Conservation (phyloP, 2,329 filamentous ascomycete genomes). For the Claviceps lovelessii region DNA sequence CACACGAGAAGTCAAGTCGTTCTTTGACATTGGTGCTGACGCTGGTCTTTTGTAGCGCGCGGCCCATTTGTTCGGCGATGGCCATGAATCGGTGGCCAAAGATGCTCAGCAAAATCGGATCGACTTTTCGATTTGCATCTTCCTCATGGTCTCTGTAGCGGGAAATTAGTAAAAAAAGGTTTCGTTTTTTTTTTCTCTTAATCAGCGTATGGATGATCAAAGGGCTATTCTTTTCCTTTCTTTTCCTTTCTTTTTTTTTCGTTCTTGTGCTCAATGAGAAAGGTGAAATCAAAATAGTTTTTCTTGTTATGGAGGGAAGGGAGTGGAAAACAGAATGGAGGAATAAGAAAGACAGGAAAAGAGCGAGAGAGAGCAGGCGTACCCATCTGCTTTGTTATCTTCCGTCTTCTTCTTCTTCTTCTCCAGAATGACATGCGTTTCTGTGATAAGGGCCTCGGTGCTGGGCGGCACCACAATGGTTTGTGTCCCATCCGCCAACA, state of each 20-base stretch:
- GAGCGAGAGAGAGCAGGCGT: no score
- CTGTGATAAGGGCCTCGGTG: slow-evolving; percentile 60
- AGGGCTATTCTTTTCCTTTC: no score
- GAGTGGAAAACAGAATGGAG: background rate
- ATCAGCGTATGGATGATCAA: no score
- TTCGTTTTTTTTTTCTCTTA: background rate
- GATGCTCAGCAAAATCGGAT: slow-evolving; percentile 66
- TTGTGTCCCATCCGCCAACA: slow-evolving; percentile 77
- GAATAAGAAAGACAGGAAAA: no score
- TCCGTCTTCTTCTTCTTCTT: slow-evolving; percentile 47
- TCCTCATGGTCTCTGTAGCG: slow-evolving; percentile 7
- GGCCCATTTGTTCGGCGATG: slow-evolving; percentile 73
- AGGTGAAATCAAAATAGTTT: background rate
- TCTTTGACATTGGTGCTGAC: slow-evolving; percentile 75
- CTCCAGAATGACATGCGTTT: slow-evolving; percentile 83
- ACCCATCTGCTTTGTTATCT: slow-evolving; percentile 21
- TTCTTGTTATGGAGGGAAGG: background rate
- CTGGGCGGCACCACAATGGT: slow-evolving; percentile 81
- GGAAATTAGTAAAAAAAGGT: no score
- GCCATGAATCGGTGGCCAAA: slow-evolving; percentile 78
- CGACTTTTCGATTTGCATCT: slow-evolving; percentile 28
- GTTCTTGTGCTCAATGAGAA: background rate
- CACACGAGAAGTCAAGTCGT: slow-evolving; percentile 68
- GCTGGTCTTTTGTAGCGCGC: slow-evolving; percentile 65
- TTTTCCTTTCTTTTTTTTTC: no score